These are phyloP conservation scores for Geotrichum restrictum DNA, from an alignment of 1,139 yeast species.

Conservation along the genomic window DNA sequence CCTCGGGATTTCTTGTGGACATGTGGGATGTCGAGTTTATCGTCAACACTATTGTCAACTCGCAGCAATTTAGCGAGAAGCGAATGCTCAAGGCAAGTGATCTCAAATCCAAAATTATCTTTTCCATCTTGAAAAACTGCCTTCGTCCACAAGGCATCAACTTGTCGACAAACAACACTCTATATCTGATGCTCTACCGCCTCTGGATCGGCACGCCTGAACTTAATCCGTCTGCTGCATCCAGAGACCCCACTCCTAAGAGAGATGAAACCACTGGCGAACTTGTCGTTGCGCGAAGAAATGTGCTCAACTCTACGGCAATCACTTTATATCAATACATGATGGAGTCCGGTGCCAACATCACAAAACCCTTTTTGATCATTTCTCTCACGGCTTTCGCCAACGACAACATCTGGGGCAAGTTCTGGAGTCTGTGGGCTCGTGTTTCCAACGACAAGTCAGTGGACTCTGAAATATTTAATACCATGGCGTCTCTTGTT, in stretches of 20 bases:
- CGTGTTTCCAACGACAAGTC: slow-evolving; percentile 23
- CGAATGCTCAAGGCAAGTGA: slow-evolving; percentile 29
- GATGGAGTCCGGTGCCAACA: slow-evolving; percentile 24
- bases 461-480: slow-evolving; percentile 28
- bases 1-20: too few species aligned
- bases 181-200: slow-evolving; percentile 32
- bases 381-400: slow-evolving; percentile 40
- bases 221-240: slow-evolving; percentile 27
- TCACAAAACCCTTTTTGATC: slow-evolving; percentile 30
- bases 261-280: slow-evolving; percentile 17
- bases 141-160: slow-evolving; percentile 32
- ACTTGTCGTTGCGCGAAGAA: slow-evolving; percentile 23
- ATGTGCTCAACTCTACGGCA: slow-evolving; percentile 29
- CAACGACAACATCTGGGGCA: slow-evolving; percentile 40
- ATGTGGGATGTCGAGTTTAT: slow-evolving; percentile 36
- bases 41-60: slow-evolving; percentile 34
- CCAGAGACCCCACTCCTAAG: slow-evolving; percentile 28
- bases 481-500: slow-evolving; percentile 33
- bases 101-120: slow-evolving; percentile 29
- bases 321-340: slow-evolving; percentile 30
- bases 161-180: slow-evolving; percentile 27
- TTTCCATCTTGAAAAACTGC: slow-evolving; percentile 32
- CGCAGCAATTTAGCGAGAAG: slow-evolving; percentile 25
- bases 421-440: slow-evolving; percentile 38
- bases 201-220: slow-evolving; percentile 26